phyloP scores from a whole-genome alignment of 768 basidiomycete species.

The Paxillus involutus region DNA sequence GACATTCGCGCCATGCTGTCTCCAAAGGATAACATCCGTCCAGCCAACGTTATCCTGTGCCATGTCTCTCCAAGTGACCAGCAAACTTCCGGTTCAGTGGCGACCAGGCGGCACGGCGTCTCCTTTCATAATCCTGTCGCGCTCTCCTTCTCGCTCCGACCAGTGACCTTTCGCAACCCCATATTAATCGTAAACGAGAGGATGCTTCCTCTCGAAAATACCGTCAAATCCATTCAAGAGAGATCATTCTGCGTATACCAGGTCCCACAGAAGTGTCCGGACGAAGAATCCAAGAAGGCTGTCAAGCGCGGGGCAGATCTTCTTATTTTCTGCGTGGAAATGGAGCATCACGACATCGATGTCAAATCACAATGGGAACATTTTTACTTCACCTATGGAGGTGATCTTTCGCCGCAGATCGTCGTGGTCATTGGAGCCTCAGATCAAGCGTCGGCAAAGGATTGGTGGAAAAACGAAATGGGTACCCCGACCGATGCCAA shows the following conservation, averaged over 20 bases:
- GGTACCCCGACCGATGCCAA: constrained; percentile 3
- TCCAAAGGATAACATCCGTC: constrained; percentile 8
- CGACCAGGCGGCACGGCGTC: constrained; percentile 17
- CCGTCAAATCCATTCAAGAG: constrained; percentile 5
- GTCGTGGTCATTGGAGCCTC: constrained; percentile 21
- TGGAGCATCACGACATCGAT: constrained; percentile 2
- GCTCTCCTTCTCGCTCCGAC: constrained; percentile 9
- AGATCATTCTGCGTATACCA: constrained; percentile 23
- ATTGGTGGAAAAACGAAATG: constrained; percentile 19
- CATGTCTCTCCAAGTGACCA: constrained; percentile 8
- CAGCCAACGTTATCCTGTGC: constrained; percentile 25
- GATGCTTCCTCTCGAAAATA: constrained; percentile 22
- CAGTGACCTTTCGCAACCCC: constrained; percentile 22
- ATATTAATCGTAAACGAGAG: constrained; percentile 17
- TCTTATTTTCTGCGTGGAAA: constrained; percentile 23
- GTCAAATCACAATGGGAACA: constrained; percentile 26
- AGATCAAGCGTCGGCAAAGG: constrained; percentile 12
- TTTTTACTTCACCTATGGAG: constrained; percentile 25
- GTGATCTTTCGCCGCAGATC: constrained; percentile 26
- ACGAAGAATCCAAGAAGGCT: constrained; percentile 7
- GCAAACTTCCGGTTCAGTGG: background rate
- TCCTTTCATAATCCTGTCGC: constrained; percentile 25
- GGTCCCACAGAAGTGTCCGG: constrained; percentile 8
- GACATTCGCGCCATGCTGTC: constrained; percentile 26
- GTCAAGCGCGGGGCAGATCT: constrained; percentile 26